phyloP scores from a whole-genome alignment of 1,284 basidiomycete species.

The Entoloma clypeatum region DNA sequence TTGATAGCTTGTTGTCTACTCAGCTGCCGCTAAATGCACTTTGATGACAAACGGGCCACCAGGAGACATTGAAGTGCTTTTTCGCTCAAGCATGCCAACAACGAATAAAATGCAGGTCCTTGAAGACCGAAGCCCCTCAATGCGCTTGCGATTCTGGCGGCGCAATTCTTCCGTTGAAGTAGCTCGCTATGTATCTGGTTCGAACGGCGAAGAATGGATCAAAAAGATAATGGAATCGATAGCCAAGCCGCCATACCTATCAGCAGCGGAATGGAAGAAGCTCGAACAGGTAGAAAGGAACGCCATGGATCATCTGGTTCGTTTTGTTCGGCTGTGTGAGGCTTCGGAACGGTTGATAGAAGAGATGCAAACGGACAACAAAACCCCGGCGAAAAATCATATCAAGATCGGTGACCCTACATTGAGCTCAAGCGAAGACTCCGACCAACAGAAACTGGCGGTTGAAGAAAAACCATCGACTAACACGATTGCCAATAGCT shows the following conservation, averaged over 20 bases:
- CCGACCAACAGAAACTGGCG: background rate
- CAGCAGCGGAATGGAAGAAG: constrained; percentile 25
- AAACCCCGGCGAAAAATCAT: background rate
- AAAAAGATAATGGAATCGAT: constrained; percentile 36
- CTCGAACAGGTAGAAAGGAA: constrained; percentile 34
- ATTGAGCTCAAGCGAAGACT: background rate
- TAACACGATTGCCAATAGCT: constrained; percentile 7
- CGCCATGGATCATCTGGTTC: constrained; percentile 24
- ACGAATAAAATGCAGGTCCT: constrained; percentile 1
- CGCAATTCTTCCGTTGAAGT: constrained; percentile 39
- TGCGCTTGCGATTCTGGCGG: constrained; percentile 44
- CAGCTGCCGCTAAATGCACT: constrained; percentile 39
- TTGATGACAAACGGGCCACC: constrained; percentile 53
- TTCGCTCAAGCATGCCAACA: constrained; percentile 19
- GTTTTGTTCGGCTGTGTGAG: constrained; percentile 37
- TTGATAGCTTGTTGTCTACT: constrained; percentile 42
- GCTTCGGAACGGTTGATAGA: constrained; percentile 26
- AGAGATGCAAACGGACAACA: background rate
- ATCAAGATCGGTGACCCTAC: background rate
- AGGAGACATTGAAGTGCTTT: constrained; percentile 46
- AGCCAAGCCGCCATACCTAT: constrained; percentile 23
- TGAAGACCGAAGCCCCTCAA: constrained; percentile 19
- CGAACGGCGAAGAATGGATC: constrained; percentile 37
- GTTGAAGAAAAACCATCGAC: background rate
- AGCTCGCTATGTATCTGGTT: constrained; percentile 31